phyloP scores from a whole-genome alignment of 495 filamentous ascomycete genomes.

The Aspergillus bertholletiae region DNA sequence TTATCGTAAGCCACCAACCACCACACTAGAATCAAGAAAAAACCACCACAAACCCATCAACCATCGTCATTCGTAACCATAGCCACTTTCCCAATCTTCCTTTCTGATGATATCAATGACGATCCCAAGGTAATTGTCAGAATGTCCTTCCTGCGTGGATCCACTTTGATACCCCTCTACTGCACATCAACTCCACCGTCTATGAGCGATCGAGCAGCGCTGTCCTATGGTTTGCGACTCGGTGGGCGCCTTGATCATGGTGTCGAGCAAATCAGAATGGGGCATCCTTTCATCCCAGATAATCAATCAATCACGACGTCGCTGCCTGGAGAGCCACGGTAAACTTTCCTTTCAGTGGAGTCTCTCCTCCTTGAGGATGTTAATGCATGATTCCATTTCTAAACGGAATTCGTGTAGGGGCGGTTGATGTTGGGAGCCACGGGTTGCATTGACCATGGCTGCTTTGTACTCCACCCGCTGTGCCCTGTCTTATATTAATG shows the following conservation, averaged over 20 bases:
- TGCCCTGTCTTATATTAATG: constrained; percentile 9
- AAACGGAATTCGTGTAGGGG: constrained; percentile 7
- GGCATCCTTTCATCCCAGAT: not conserved
- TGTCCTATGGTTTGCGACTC: constrained; percentile 1
- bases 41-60: not conserved
- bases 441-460: constrained; percentile 11
- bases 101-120: not conserved
- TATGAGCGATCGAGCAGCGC: constrained; percentile 3
- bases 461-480: not conserved
- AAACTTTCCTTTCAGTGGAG: constrained; percentile 17
- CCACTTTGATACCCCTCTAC: constrained; percentile 6
- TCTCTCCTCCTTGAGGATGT: not conserved
- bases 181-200: constrained; percentile 8
- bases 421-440: constrained; percentile 17
- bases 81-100: not conserved
- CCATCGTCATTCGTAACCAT: not conserved
- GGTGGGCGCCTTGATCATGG: constrained; percentile 7
- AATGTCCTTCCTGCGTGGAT: not conserved
- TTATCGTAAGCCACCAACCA: not conserved
- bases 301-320: not conserved
- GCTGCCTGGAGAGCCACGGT: not conserved
- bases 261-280: constrained; percentile 7
- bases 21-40: not conserved
- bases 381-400: not conserved
- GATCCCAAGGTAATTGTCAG: no score